Evolutionary conservation across 257 asterid genomes (phyloP), one percentile per base, ranked within the genome.

Genomic region (Lithospermum erythrorhizon): DNA sequence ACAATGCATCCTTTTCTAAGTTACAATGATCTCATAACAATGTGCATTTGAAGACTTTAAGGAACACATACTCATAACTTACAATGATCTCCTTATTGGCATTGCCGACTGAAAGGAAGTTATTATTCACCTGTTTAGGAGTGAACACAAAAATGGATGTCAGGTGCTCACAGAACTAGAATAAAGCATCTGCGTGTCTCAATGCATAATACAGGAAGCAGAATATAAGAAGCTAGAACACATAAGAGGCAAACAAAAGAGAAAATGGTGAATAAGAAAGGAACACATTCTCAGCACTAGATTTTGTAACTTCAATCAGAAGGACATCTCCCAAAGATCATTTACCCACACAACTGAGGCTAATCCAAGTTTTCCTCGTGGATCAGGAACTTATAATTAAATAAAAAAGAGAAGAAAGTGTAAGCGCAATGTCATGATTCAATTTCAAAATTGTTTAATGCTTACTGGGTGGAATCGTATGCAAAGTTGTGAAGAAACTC

Each of bases 381-480:
- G 54, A 15, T 6, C n/a, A 49, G 21, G 20, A 49, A 49, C 54
- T 49, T 27, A 2, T 5, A 27, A 27, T 27, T 27, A 27, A 27
- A 27, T 27, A 27, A 27, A 27, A 27, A 27, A 27, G 32, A 27
- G 32, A 27, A 27, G 4, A 27, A 27, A 27, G 2, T 27, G 32
- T 27, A 3, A 2, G 32, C 32, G 32, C 32, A 27, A 27, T 7
- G 5, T 24, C 58, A 13, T 55, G 32, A 24, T 59, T 56, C 15
- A 8, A 7, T 13, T 21, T 24, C 32, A 5, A 59, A 27, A 57
- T 53, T 58, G 53, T 60, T 66, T 25, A 37, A 64, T 55, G 79
- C 98, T 84, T 71, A 93, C 99, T 57, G 99, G 99, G 75, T 93
- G 90, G 76, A 93, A 93, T 57, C 99, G 97, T 63, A 93, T 86